Evolutionary conservation across 768 basidiomycete genomes (phyloP), one percentile per base, ranked within the genome.

Genomic region (Xerocomellus intermedius): DNA sequence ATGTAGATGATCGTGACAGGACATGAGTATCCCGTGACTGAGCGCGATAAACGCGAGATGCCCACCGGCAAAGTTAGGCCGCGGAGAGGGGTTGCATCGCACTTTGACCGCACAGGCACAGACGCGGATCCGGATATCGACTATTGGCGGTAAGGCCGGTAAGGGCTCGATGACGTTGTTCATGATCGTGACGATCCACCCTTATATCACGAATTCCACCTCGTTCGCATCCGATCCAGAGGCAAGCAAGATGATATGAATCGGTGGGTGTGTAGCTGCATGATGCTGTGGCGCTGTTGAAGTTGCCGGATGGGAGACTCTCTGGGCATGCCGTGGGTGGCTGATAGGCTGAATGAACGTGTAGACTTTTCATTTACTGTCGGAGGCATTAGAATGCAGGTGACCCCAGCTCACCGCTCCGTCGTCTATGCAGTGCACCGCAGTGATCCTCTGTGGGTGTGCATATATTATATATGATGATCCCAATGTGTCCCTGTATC

Each of bases 31-130:
- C 52, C 6, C 17, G 16, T 52, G 54, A 37, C 32, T 22, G n/a
- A 33, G 53, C 53, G 50, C 42, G 42, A 55, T 37, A n/a, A 52
- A 37, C 5, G 54, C 50, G 8, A 53, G 51, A 38, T 33, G 48
- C 14, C 5, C 38, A 49, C 35, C 35, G 21, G 48, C 4, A 32
- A 39, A 30, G 26, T 37, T 28, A 16, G 24, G 24, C 10, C 14
- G 28, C 28, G 12, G 35, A n/a, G 24, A 21, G 19, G 19, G 8
- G 16, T 16, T 9, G 42, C 33, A 35, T 10, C 9, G 37, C 37
- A 38, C 14, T 19, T 8, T 45, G n/a, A 21, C 19, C 43, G 4
- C n/a, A 13, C 28, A 13, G 5, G 28, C 6, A 8, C 30, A 22
- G 8, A 28, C 19, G n/a, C 26, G 28, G 43, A 32, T 22, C 19